These are phyloP conservation scores for Aspergillus piperis DNA, from an alignment of 2,329 filamentous ascomycete species.

Conservation along the genomic window DNA sequence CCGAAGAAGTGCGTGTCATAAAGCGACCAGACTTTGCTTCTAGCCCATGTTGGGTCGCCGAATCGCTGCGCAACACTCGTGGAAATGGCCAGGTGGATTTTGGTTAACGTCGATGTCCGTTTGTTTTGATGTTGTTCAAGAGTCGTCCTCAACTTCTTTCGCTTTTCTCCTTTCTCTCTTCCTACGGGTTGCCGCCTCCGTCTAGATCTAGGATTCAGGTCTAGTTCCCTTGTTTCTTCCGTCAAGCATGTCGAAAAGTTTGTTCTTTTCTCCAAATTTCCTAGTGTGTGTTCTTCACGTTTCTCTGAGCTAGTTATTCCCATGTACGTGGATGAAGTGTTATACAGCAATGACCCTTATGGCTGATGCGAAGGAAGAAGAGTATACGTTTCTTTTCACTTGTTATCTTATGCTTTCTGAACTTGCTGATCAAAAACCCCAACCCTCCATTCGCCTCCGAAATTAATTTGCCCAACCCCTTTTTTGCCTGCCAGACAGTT, in stretches of 20 bases:
- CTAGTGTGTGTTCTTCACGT: conserved; percentile 19
- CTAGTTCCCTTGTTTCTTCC: conserved; percentile 33
- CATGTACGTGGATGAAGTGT: conserved; percentile 36
- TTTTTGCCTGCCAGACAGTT: conserved; percentile 19
- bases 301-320: conserved; percentile 34
- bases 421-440: conserved; percentile 9
- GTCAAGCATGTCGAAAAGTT: conserved; percentile 43
- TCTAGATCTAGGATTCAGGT: conserved; percentile 33
- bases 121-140: conserved; percentile 23
- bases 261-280: conserved; percentile 22
- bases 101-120: conserved; percentile 30
- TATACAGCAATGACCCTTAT: conserved; percentile 38
- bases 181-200: conserved; percentile 28
- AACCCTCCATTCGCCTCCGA: conserved; percentile 6
- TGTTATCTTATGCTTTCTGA: conserved; percentile 3
- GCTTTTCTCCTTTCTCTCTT: background rate
- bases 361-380: conserved; percentile 37
- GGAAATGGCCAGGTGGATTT: conserved; percentile 19
- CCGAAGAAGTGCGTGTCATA: conserved; percentile 7
- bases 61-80: background rate
- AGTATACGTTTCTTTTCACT: conserved; percentile 6
- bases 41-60: background rate
- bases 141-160: conserved; percentile 19
- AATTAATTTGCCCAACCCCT: conserved; percentile 11
- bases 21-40: background rate